Base-by-base conservation (phyloP, 2,329 filamentous ascomycete genomes). In the Phaeoacremonium minimum region DNA sequence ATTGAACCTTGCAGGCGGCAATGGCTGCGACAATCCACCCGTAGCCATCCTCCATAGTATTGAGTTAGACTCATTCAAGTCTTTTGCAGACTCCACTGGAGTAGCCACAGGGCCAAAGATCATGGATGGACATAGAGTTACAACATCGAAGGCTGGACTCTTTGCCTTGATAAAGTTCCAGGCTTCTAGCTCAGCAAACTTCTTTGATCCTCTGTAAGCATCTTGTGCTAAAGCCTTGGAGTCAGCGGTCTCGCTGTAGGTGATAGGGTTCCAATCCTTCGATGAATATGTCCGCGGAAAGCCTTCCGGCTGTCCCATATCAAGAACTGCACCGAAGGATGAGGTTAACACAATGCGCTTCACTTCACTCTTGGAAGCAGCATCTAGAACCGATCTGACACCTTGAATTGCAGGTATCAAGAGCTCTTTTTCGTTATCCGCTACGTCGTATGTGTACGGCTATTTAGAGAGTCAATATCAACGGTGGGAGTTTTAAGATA, bases 291-390 rank as follows among this genome's bases (percentile, higher is more conserved):
- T 66, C 46, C 75, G 71, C 20, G 63, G 68, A 0, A 72, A 67
- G 43, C 66, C 64, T 17, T 57, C 63, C 16, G 68, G 68, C 37
- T 71, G 67, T 30, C 47, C 49, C 2, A 58, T 45, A 46, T 83
- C 66, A 33, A 83, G 49, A 14, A 85, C 80, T 0, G 79, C 67
- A n/a, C 80, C 81, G 47, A 85, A 85, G 3, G 79, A 84, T 4
- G 78, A 83, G 1, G 80, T 85, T 44, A 85, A 73, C 30, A 80
- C 61, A 22, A 66, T 30, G 15, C 30, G 7, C 7, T 16, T 14
- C 13, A 32, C 30, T 6, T 12, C 7, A 13, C 30, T 7, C 7
- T 17, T 7, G 5, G 50, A 48, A 1, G 52, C 45, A 2, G 63
- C 61, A 5, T 53, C 51, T 7, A 73, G 47, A 14, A 73, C 55